A percentile compares a stretch with the other conserved stretches of the same genome.
phyloP scores from a whole-genome alignment of 1,284 basidiomycete species.

The Ceratobasidium sp. region DNA sequence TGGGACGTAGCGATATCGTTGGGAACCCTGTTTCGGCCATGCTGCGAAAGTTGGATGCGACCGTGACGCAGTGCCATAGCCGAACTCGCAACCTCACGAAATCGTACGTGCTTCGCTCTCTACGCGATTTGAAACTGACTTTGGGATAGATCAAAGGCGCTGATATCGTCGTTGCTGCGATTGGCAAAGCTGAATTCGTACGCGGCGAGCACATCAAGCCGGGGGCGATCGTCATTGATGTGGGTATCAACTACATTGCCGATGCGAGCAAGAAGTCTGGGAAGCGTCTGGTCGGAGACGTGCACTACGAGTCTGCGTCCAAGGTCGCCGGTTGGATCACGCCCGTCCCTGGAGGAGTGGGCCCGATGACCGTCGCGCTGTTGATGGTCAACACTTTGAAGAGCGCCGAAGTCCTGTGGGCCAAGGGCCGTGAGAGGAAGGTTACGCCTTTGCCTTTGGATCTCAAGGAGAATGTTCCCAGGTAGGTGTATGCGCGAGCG shows the following conservation, averaged over 20 bases:
- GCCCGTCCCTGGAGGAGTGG: conserved; percentile 97
- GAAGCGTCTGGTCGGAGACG: conserved; percentile 95
- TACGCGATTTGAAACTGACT: conserved; percentile 1
- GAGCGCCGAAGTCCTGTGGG: conserved; percentile 83
- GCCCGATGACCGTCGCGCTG: conserved; percentile 99
- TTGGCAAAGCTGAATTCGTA: conserved; percentile 90
- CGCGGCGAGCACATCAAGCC: conserved; percentile 96
- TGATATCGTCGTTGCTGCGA: conserved; percentile 93
- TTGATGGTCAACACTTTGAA: conserved; percentile 95
- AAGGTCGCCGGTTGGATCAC: conserved; percentile 89
- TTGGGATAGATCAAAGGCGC: conserved; percentile 73
- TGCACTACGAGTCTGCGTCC: conserved; percentile 82
- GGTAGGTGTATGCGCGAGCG: conserved; percentile 42
- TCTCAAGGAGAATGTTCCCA: conserved; percentile 83
- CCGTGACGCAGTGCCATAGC: conserved; percentile 98
- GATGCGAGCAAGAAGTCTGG: conserved; percentile 93
- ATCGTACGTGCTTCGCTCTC: conserved; percentile 64
- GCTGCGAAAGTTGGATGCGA: conserved; percentile 89
- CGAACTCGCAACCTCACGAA: conserved; percentile 79
- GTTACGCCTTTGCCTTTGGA: conserved; percentile 82
- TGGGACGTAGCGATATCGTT: conserved; percentile 98
- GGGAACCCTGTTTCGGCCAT: conserved; percentile 94
- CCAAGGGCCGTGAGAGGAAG: conserved; percentile 66
- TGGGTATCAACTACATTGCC: conserved; percentile 96
- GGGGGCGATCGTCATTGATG: conserved; percentile 93